phyloP scores from a whole-genome alignment of 495 filamentous ascomycete species.

The Xylaria scruposa region DNA sequence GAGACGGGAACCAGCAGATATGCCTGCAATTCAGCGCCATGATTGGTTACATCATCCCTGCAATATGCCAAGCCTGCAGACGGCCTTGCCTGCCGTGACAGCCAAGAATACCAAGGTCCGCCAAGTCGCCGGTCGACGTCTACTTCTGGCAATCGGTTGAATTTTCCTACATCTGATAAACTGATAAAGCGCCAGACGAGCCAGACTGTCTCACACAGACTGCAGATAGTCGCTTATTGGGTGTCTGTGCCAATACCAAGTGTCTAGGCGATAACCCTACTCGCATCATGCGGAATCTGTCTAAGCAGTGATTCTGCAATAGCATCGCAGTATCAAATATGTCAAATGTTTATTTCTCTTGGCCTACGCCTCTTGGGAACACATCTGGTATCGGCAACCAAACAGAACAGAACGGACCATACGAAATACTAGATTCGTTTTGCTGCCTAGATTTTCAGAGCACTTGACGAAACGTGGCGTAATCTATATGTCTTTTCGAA shows the following conservation, averaged over 20 bases:
- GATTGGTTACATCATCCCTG: neutral
- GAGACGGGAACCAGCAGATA: neutral
- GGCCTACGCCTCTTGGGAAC: neutral
- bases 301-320: conserved; percentile 4
- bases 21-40: neutral
- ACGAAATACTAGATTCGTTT: neutral
- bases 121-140: conserved; percentile 11
- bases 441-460: neutral
- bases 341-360: conserved; percentile 1
- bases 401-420: neutral
- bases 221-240: conserved; percentile 8
- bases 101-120: neutral
- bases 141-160: neutral
- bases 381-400: neutral
- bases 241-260: conserved; percentile 24
- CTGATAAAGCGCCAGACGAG: neutral
- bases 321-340: neutral
- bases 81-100: neutral
- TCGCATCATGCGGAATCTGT: conserved; percentile 1
- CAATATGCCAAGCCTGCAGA: conserved; percentile 10
- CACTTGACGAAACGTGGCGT: neutral
- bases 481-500: conserved; percentile 6
- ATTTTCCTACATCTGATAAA: conserved; percentile 1
- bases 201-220: neutral
- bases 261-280: conserved; percentile 15